Percentiles rank a stretch among this genome's conserved stretches.
Evolutionary conservation across 768 basidiomycete genomes (phyloP).

Genomic region (Macrocybe gigantea): DNA sequence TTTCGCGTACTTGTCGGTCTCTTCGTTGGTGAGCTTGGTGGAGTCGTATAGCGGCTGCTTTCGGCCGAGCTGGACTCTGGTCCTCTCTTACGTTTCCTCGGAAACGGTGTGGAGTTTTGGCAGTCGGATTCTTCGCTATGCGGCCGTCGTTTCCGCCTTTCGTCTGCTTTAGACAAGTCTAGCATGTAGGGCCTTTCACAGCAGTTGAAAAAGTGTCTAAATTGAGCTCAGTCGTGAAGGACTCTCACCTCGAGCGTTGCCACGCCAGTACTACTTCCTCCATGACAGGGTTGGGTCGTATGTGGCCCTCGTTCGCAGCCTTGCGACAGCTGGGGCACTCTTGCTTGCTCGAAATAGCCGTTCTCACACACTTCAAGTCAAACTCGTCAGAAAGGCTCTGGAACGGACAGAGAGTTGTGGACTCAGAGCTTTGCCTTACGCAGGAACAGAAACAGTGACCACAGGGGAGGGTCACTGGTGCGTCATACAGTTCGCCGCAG

Average conservation of each 20-base stretch:
- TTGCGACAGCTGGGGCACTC: slow-evolving; percentile 74
- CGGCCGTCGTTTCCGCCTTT: slow-evolving; percentile 7
- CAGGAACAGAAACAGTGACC: slow-evolving; percentile 82
- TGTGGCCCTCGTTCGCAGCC: slow-evolving; percentile 48
- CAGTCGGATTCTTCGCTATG: slow-evolving; percentile 9
- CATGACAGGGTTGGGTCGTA: slow-evolving; percentile 63
- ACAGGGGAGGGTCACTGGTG: slow-evolving; percentile 67
- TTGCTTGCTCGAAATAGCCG: slow-evolving; percentile 47
- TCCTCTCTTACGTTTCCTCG: slow-evolving; percentile 27
- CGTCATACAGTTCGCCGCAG: slow-evolving; percentile 69
- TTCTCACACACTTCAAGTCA: slow-evolving; percentile 59
- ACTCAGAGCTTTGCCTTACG: slow-evolving; percentile 30
- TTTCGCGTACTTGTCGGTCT: slow-evolving; percentile 12
- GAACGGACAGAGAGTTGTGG: slow-evolving; percentile 1
- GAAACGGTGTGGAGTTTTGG: background rate
- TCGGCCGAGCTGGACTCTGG: slow-evolving; percentile 4
- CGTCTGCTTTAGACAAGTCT: slow-evolving; percentile 29
- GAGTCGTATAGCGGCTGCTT: background rate
- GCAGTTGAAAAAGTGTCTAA: background rate
- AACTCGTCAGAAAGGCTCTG: background rate
- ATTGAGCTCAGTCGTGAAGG: background rate
- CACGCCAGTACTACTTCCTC: slow-evolving; percentile 71
- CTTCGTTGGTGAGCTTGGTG: slow-evolving; percentile 12
- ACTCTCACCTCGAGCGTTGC: slow-evolving; percentile 58
- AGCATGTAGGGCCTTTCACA: slow-evolving; percentile 36